Percentiles rank a stretch among this genome's conserved stretches.
Evolutionary conservation across 805 yeast species (phyloP).

Genomic region (Allodekkera sacchari): DNA sequence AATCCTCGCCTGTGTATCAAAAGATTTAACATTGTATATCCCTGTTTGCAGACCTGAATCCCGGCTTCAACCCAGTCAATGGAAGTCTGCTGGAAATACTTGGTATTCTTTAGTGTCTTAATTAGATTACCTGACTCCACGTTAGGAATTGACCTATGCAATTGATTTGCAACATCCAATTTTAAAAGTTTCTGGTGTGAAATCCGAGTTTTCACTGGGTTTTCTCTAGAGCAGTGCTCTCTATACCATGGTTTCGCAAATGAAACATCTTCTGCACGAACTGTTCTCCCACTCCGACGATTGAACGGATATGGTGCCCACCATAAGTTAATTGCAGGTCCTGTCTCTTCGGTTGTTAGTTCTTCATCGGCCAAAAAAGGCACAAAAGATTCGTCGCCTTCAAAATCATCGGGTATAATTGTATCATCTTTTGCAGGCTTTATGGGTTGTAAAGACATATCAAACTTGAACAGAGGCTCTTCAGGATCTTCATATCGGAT

Average conservation of each 20-base stretch:
- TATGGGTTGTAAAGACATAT: conserved; percentile 50
- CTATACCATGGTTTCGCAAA: conserved; percentile 75
- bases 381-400: conserved; percentile 21
- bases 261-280: conserved; percentile 86
- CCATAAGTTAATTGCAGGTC: conserved; percentile 59
- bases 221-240: conserved; percentile 48
- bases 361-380: conserved; percentile 46
- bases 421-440: conserved; percentile 12
- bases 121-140: conserved; percentile 49
- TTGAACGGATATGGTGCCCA: conserved; percentile 85
- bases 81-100: conserved; percentile 82
- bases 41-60: conserved; percentile 85
- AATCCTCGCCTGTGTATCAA: conserved; percentile 86
- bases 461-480: conserved; percentile 48
- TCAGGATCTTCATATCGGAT: conserved; percentile 40
- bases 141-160: conserved; percentile 40
- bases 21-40: conserved; percentile 85
- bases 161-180: conserved; percentile 58
- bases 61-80: conserved; percentile 99
- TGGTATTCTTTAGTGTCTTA: conserved; percentile 63
- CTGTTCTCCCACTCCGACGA: conserved; percentile 58
- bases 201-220: conserved; percentile 71
- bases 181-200: conserved; percentile 90
- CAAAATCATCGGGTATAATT: conserved; percentile 10
- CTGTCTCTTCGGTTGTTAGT: conserved; percentile 37